Conservation (phyloP, 345 rosid species). For the Rhizophora apiculata region DNA sequence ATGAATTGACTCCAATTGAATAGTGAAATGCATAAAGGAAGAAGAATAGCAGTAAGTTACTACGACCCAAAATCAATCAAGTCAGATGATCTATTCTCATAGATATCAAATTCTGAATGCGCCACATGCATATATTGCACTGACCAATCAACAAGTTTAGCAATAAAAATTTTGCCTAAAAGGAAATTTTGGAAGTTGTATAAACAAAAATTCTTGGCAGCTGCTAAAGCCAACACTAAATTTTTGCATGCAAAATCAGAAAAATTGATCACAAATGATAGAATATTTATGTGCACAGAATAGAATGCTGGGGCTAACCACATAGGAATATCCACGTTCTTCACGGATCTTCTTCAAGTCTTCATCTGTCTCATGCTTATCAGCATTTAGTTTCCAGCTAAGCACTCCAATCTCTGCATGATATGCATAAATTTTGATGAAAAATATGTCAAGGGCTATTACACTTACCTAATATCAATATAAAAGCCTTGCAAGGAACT, state of each 20-base stretch:
- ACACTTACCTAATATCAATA: conserved; percentile 7
- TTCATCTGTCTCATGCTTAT: conserved; percentile 79
- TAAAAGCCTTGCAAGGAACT: neutral
- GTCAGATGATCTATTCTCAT: neutral
- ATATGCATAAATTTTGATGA: conserved; percentile 1
- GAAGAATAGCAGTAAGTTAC: no score
- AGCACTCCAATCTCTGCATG: conserved; percentile 78
- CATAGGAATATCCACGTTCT: conserved; percentile 82
- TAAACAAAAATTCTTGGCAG: neutral
- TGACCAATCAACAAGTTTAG: neutral
- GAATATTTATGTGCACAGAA: neutral
- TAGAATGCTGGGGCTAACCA: conserved; percentile 43
- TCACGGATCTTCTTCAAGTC: conserved; percentile 84
- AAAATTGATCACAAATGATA: neutral
- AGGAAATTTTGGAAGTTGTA: neutral
- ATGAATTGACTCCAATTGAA: no score
- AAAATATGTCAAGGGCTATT: neutral
- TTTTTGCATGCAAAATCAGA: neutral
- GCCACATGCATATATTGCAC: neutral
- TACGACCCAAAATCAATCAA: no score
- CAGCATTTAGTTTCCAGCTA: conserved; percentile 91
- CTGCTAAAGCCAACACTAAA: neutral
- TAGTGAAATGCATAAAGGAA: no score
- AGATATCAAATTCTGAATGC: neutral
- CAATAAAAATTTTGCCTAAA: neutral